Evolutionary conservation across 2,329 filamentous ascomycete genomes (phyloP), one percentile per base, ranked within the genome.

Genomic region (Mycosphaerelloides madeirae): DNA sequence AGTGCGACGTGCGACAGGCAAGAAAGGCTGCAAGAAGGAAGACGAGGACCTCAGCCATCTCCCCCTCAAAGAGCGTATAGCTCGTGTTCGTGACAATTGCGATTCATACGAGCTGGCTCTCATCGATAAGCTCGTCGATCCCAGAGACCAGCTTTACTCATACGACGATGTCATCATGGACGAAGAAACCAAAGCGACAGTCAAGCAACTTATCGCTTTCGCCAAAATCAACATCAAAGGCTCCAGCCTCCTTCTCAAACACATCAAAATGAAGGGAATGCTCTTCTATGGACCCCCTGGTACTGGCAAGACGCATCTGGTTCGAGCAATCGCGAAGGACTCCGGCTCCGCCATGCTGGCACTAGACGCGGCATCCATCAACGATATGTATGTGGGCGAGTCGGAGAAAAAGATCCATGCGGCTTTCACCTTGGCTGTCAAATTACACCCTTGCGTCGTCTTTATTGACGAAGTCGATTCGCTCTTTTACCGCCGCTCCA

Each of bases 311-410:
- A 98, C 93, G 50, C 82, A 97, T 76, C 85, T 98, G 75, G 93
- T 93, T 67, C 97, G 97, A 80, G 93, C 93, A 60, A 91, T 98
- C 57, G 93, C 93, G 72, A 98, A 97, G 73, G 93, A 98, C 76
- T 96, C 90, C 66, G 86, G 91, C 49, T 90, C 91, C 78, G 97
- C 97, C 77, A 97, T 98, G 76, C 97, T 98, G 66, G 97, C 91
- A 31, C 84, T 98, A 71, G 97, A 97, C 81, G 93, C 93, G 51
- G 93, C 93, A 44, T 93, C 97, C 70, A 78, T 98, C 62, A 81
- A 97, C 61, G 95, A 88, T 69, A 98, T 97, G 93, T 98, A 93
- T 91, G 97, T 98, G 65, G 93, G 93, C 83, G 93, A 98, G 75
- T 97, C 91, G 44, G 93, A 97, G 75, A 95, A 88, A 81, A 97